Evolutionary conservation across 306 rosid genomes (phyloP), one percentile per base, ranked within the genome.

Genomic region (Canavalia ensiformis): DNA sequence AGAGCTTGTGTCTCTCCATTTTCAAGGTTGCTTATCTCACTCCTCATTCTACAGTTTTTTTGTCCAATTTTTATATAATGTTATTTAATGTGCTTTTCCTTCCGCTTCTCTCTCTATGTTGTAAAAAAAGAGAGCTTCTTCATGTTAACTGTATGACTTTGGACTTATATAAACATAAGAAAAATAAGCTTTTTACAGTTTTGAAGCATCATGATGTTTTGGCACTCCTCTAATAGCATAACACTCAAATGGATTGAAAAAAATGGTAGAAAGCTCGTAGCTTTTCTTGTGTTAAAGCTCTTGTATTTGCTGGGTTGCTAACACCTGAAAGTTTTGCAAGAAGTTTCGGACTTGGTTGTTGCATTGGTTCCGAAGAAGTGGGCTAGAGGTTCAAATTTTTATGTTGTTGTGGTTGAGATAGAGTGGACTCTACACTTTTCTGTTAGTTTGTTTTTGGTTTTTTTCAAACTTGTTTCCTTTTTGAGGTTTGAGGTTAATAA

Each of bases 301-400:
- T 68, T 83, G 1, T 67, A 2, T 34, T 52, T 63, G 46, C 30
- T 51, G 34, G 41, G 57, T 77, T 77, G 45, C 37, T 67, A 60
- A 2, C 45, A 39, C 45, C 46, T 46, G 49, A 30, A 50, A 12
- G 30, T 51, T 46, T 71, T 50, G 11, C 55, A 37, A 50, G 52
- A 33, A 60, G 31, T 52, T 81, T 29, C 0, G 25, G 60, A 71
- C 68, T 30, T 12, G 13, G 56, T 47, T 37, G 47, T 83, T 5
- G 37, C 41, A 31, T 49, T 52, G 33, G 8, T 68, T n/a, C 35
- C 4, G 29, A 25, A 35, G 8, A 28, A 12, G 55, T 44, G 68
- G 29, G 11, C 31, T 70, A 72, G 77, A 72, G 25, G 68, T 71
- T 79, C 37, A 80, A 44, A 60, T 49, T 47, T 62, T 68, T 67